Base-by-base conservation (phyloP, 257 asterid species). In the Parsonsia alboflavescens region DNA sequence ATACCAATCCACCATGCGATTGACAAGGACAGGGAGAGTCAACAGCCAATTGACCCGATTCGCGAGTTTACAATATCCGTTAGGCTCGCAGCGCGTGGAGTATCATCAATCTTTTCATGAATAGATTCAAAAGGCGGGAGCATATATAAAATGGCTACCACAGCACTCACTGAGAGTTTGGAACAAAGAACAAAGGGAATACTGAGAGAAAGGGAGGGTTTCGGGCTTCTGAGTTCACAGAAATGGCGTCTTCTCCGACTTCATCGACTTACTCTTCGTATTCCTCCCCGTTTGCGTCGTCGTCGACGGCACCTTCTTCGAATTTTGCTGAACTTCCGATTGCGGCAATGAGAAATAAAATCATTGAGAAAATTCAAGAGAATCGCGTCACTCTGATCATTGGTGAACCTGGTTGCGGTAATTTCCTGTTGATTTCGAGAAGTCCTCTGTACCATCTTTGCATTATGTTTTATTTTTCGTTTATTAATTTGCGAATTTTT, bases 401-500 rank as follows among this genome's bases (percentile, higher is more conserved):
- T 48, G 99, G 99, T 0, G 99, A 94, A 81, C 86, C 99, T 73
- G 98, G 99, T 26, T 92, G 98, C 76, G 98, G 99, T 94, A 87
- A 68, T 48, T 76, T 26, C 16, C 7, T 17, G 33, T 26, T 3
- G 41, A 42, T 48, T 26, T 13, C 17, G 1, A 16, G 70, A 36
- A 39, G 11, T 64, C 22, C 10, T 30, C 1, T 5, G 42, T 8
- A 16, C 12, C 36, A 16, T 39, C 70, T 1, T 45, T 8, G 45
- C 28, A 6, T 63, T 7, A 52, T 16, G 46, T 28, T 22, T 36
- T 19, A 9, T 28, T 22, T 44, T 2, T 42, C 26, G 22, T 33
- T 50, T 21, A 1, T 21, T 21, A 22, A 10, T 8, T 65, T 65
- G 28, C 28, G 19, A 45, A 16, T 36, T 36, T 33, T 33, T 63